A percentile compares a stretch with the other conserved stretches of the same genome.
Conservation (phyloP, 2,329 filamentous ascomycete genomes). For the Kalaharituber pfeilii region DNA sequence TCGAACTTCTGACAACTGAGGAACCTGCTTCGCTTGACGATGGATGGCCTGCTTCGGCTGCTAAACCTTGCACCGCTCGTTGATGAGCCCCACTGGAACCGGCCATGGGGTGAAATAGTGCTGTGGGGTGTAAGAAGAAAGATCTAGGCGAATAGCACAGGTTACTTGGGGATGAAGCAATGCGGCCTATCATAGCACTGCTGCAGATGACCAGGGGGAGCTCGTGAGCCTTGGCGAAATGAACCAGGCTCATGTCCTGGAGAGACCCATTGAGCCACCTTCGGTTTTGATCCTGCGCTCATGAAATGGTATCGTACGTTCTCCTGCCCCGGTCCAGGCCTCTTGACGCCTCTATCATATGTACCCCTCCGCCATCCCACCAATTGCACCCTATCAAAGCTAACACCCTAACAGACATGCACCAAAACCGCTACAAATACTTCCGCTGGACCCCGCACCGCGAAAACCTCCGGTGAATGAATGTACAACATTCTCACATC, state of each 20-base stretch:
- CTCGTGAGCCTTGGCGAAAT: too few species aligned
- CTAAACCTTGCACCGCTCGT: neutral
- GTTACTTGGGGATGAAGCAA: too few species aligned
- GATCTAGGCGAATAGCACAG: too few species aligned
- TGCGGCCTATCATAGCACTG: too few species aligned
- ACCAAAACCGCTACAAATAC: constrained; percentile 72
- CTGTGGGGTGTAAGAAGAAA: too few species aligned
- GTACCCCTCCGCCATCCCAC: too few species aligned
- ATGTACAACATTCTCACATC: too few species aligned
- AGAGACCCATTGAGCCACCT: too few species aligned
- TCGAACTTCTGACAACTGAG: neutral
- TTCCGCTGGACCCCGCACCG: constrained; percentile 86
- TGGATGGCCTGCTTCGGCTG: neutral
- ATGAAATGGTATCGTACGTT: constrained; percentile 36
- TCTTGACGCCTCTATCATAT: too few species aligned
- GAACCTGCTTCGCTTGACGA: neutral
- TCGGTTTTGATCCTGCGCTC: constrained; percentile 42
- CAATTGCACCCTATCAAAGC: too few species aligned
- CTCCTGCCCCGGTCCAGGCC: constrained; percentile 12
- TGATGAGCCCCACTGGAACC: neutral
- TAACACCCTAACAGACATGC: constrained; percentile 69
- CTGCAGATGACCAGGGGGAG: too few species aligned
- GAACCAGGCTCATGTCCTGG: too few species aligned
- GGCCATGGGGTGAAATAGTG: neutral
- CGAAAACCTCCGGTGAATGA: constrained; percentile 56